Conservation (phyloP, 202 grass and related monocot genomes). For the Sporobolus alterniflorus region DNA sequence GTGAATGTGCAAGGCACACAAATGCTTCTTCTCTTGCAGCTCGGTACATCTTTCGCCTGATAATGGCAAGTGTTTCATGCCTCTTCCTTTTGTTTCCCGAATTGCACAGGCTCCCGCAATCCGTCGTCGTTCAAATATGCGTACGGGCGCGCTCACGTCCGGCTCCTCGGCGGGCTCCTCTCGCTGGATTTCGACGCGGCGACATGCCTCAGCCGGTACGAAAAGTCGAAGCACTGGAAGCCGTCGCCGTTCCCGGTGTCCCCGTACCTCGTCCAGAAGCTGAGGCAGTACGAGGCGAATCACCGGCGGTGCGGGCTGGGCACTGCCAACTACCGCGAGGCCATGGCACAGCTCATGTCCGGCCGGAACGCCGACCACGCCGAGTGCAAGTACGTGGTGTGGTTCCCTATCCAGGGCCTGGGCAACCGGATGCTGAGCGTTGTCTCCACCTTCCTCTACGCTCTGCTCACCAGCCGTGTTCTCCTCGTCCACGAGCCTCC, state of each 20-base stretch:
- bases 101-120: conserved; percentile 17
- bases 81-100: not conserved
- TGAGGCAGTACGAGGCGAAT: conserved; percentile 58
- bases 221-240: conserved; percentile 42
- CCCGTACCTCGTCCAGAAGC: conserved; percentile 46
- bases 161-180: conserved; percentile 63
- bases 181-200: conserved; percentile 44
- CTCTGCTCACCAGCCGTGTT: conserved; percentile 54
- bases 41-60: not conserved
- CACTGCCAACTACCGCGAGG: conserved; percentile 45
- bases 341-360: conserved; percentile 45
- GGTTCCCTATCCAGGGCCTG: conserved; percentile 44
- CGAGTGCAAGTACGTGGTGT: conserved; percentile 63
- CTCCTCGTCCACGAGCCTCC: conserved; percentile 44
- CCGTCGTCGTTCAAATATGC: not conserved
- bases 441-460: conserved; percentile 71
- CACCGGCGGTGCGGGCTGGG: conserved; percentile 68
- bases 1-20: not conserved
- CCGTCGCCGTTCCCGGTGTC: conserved; percentile 48
- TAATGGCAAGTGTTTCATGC: not conserved
- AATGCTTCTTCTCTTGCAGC: not conserved
- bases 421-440: conserved; percentile 73
- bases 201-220: conserved; percentile 56
- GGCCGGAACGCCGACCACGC: conserved; percentile 17
- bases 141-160: not conserved